phyloP scores from a whole-genome alignment of 768 basidiomycete species.

The Lanmaoa pseudosensibilis region DNA sequence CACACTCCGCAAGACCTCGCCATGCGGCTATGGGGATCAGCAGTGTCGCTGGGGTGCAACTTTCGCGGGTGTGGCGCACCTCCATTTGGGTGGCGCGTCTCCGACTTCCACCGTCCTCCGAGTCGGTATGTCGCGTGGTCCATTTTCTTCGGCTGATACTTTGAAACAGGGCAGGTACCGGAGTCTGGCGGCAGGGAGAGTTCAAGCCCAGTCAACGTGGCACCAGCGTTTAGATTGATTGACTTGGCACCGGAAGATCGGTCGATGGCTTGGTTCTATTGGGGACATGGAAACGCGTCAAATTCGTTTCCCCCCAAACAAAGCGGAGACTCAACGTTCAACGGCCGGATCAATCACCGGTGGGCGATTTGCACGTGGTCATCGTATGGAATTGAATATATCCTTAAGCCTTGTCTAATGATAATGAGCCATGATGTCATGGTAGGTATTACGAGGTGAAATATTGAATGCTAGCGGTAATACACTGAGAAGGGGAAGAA shows the following conservation, averaged over 20 bases:
- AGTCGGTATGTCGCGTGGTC: slow-evolving; percentile 22
- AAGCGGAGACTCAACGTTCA: neutral
- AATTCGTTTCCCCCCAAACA: slow-evolving; percentile 13
- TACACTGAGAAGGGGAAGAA: slow-evolving; percentile 16
- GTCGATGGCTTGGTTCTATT: slow-evolving; percentile 2
- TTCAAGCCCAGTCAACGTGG: slow-evolving; percentile 24
- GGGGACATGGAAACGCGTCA: slow-evolving; percentile 23
- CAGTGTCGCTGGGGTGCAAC: slow-evolving; percentile 10
- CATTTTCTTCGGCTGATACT: neutral
- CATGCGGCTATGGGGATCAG: neutral
- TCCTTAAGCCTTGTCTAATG: slow-evolving; percentile 18
- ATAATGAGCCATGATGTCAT: slow-evolving; percentile 19
- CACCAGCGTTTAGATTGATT: slow-evolving; percentile 24
- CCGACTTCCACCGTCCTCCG: slow-evolving; percentile 12
- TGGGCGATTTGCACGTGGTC: slow-evolving; percentile 11
- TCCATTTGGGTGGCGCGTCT: slow-evolving; percentile 6
- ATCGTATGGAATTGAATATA: slow-evolving; percentile 16
- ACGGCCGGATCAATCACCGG: slow-evolving; percentile 20
- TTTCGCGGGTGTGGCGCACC: slow-evolving; percentile 23
- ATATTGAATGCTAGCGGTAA: slow-evolving; percentile 21
- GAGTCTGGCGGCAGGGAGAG: neutral
- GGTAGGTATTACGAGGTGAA: slow-evolving; percentile 24
- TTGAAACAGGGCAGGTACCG: slow-evolving; percentile 27
- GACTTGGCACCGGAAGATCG: slow-evolving; percentile 20
- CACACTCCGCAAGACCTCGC: neutral